Evolutionary conservation across 23 red algal species (phyloP), one percentile per base, ranked within the genome.

Genomic region (Agarophyton chilense): DNA sequence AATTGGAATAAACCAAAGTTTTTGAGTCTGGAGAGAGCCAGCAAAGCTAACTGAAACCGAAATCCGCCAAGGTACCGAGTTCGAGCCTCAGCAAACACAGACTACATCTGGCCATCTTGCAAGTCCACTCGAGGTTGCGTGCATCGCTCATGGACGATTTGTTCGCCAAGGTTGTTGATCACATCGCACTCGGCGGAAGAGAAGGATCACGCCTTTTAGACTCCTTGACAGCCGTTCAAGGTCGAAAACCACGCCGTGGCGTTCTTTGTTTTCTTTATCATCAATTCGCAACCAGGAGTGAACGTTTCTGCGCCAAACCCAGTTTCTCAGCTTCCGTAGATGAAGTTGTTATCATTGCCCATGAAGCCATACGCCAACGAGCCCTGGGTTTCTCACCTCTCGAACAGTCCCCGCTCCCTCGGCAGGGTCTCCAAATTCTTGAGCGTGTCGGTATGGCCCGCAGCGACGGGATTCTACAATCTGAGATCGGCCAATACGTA

Each of bases 121-220:
- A n/a, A n/a, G n/a, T n/a, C n/a, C n/a, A n/a, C n/a, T n/a, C n/a
- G n/a, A n/a, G n/a, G n/a, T n/a, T n/a, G n/a, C n/a, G n/a, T n/a
- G n/a, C n/a, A n/a, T n/a, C n/a, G n/a, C n/a, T 62, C 31, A 74
- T 88, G 66, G 83, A 88, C 35, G 41, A 60, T 21, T 29, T 74
- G 33, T 88, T 88, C 61, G 83, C 83, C 42, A 45, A 67, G 35
- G 64, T 63, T 41, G 83, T 88, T 28, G 83, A 88, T 58, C 46
- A 75, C 50, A 63, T 88, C 18, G 67, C 64, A 10, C 83, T 88
- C 13, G 9, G 67, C 9, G 83, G 83, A 26, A 47, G 52, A 10
- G 19, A 45, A 11, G 83, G 83, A 11, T 9, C 71, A 21, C 8
- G 33, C 11, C 71, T 88, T 4, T n/a, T 31, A 29, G 36, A 53